phyloP scores from a whole-genome alignment of 1,284 basidiomycete species.

The Pseudozyma hubeiensis region DNA sequence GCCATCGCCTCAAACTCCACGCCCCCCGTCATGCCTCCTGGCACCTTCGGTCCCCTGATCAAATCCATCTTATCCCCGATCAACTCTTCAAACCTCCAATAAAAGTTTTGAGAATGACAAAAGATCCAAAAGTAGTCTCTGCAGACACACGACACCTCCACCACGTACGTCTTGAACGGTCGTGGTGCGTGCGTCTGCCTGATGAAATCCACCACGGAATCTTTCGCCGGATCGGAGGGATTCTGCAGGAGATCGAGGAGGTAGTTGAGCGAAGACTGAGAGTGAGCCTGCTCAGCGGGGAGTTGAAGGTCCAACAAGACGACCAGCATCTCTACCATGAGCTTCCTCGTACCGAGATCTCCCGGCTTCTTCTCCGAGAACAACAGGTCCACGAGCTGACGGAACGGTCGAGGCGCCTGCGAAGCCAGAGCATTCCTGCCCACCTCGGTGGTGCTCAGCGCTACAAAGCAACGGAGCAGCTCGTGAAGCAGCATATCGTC shows the following conservation, averaged over 20 bases:
- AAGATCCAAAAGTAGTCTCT: conserved; percentile 98
- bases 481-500: conserved; percentile 95
- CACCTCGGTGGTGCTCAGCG: conserved; percentile 86
- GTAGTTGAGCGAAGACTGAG: conserved; percentile 49
- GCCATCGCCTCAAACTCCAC: conserved; percentile 97
- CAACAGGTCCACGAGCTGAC: conserved; percentile 82
- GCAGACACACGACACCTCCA: conserved; percentile 88
- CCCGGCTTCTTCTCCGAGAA: conserved; percentile 98
- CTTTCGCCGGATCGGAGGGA: conserved; percentile 40
- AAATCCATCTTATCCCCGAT: conserved; percentile 75
- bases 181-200: conserved; percentile 82
- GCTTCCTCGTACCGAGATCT: conserved; percentile 86
- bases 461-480: conserved; percentile 91
- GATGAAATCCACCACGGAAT: conserved; percentile 78
- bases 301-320: conserved; percentile 67
- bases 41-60: conserved; percentile 90
- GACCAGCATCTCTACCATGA: conserved; percentile 84
- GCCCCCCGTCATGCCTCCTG: conserved; percentile 97
- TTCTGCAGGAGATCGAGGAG: conserved; percentile 60
- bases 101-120: conserved; percentile 91
- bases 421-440: conserved; percentile 78
- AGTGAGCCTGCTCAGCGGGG: conserved; percentile 46
- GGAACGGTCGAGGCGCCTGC: conserved; percentile 85
- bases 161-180: conserved; percentile 89
- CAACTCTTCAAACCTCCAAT: conserved; percentile 84